phyloP scores from a whole-genome alignment of 1,284 basidiomycete species.

The Melampsora americana region DNA sequence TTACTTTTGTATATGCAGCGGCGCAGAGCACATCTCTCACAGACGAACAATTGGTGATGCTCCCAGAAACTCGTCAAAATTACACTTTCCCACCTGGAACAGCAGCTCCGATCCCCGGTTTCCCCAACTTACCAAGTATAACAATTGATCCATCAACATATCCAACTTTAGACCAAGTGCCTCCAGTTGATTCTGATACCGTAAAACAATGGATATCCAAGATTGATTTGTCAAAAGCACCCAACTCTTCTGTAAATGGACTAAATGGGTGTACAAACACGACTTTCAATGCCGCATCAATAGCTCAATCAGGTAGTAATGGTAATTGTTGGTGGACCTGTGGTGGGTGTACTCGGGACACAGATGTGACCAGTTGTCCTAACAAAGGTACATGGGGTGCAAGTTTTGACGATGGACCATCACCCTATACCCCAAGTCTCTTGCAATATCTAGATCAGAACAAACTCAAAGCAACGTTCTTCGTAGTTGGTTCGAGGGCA shows the following conservation, averaged over 20 bases:
- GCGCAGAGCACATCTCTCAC: too few species aligned
- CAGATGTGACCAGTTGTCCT: conserved; percentile 73
- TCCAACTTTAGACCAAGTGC: conserved; percentile 66
- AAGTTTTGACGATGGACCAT: conserved; percentile 62
- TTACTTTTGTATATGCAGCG: too few species aligned
- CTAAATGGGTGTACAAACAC: conserved; percentile 67
- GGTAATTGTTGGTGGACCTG: conserved; percentile 82
- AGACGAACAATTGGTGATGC: too few species aligned
- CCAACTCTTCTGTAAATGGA: conserved; percentile 58
- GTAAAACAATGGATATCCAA: conserved; percentile 71
- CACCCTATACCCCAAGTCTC: conserved; percentile 71
- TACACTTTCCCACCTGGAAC: too few species aligned
- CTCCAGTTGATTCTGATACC: conserved; percentile 66
- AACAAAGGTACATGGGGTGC: conserved; percentile 69
- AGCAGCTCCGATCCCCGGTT: too few species aligned
- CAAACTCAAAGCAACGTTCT: conserved; percentile 77
- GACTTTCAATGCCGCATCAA: conserved; percentile 60
- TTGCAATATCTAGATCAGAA: conserved; percentile 68
- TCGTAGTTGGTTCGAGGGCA: conserved; percentile 84
- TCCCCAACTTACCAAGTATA: too few species aligned
- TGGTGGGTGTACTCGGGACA: conserved; percentile 68
- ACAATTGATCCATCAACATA: conserved; percentile 58
- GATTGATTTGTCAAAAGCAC: conserved; percentile 65
- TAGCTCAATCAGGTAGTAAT: conserved; percentile 64
- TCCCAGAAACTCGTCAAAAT: too few species aligned